These are phyloP conservation scores for Botrytis medusae DNA, from an alignment of 2,329 filamentous ascomycete genomes.

Conservation along the genomic window DNA sequence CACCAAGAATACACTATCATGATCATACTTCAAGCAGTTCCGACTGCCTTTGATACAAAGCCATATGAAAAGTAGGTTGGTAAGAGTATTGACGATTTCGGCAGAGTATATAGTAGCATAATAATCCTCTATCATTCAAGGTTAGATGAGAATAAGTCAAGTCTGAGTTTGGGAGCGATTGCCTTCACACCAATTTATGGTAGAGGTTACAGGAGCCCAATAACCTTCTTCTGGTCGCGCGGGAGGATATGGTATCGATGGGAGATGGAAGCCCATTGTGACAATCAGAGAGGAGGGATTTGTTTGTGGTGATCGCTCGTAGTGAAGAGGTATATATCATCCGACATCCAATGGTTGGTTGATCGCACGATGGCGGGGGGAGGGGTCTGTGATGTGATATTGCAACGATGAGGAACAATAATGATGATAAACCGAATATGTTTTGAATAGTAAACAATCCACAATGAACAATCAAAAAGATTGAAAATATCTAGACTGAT, in stretches of 20 bases:
- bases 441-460: too few species aligned
- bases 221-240: slow-evolving; percentile 36
- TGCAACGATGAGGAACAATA: not conserved
- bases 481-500: not conserved
- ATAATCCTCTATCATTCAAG: slow-evolving; percentile 58
- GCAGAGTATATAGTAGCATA: slow-evolving; percentile 73
- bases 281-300: not conserved
- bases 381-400: not conserved
- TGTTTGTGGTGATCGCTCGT: not conserved
- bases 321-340: not conserved
- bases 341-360: not conserved
- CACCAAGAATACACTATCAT: slow-evolving; percentile 74
- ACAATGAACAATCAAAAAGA: not conserved
- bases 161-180: slow-evolving; percentile 45
- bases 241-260: slow-evolving; percentile 40
- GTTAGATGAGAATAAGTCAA: slow-evolving; percentile 12
- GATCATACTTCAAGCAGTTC: slow-evolving; percentile 69
- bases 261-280: slow-evolving; percentile 34
- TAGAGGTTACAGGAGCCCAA: slow-evolving; percentile 41
- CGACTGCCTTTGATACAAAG: slow-evolving; percentile 73
- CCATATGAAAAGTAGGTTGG: slow-evolving; percentile 78
- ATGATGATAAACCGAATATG: not conserved
- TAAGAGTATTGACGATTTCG: slow-evolving; percentile 77
- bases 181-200: slow-evolving; percentile 71
- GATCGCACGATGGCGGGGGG: not conserved